These are phyloP conservation scores for Parmelia sp. DNA, from an alignment of 495 filamentous ascomycete genomes.

Conservation along the genomic window DNA sequence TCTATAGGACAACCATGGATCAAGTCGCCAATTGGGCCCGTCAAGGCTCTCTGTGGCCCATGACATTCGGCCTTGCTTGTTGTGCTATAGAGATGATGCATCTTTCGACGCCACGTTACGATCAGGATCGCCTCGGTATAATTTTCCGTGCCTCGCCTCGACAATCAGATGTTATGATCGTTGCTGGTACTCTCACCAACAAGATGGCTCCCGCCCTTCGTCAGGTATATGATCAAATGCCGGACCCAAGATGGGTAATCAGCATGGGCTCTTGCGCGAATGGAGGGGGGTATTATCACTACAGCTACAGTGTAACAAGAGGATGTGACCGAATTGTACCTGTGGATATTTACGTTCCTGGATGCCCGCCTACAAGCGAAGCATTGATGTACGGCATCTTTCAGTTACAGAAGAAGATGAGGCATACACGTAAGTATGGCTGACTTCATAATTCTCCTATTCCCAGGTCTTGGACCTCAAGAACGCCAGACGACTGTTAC, in stretches of 20 bases:
- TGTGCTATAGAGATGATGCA: constrained; percentile 97
- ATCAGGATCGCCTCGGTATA: constrained; percentile 86
- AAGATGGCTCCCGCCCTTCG: constrained; percentile 91
- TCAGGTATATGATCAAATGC: constrained; percentile 95
- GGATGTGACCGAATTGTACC: constrained; percentile 88
- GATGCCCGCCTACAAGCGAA: constrained; percentile 84
- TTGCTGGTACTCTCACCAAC: constrained; percentile 86
- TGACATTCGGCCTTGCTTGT: constrained; percentile 89
- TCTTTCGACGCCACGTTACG: constrained; percentile 85
- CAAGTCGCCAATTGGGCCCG: constrained; percentile 83
- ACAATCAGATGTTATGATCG: constrained; percentile 93
- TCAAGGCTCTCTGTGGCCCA: constrained; percentile 83
- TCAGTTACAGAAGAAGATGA: constrained; percentile 81
- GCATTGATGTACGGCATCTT: constrained; percentile 86
- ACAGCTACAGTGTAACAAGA: constrained; percentile 80
- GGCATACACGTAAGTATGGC: constrained; percentile 46
- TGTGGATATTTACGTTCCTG: constrained; percentile 88
- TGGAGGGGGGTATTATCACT: constrained; percentile 91
- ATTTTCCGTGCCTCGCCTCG: constrained; percentile 91
- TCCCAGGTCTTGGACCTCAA: background rate
- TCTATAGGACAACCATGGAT: constrained; percentile 67
- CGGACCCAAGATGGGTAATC: constrained; percentile 86
- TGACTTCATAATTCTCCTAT: background rate
- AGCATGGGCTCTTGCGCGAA: constrained; percentile 90
- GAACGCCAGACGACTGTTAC: background rate